Evolutionary conservation across 371 early-diverging fungal species (phyloP), one percentile per base, ranked within the genome.

Genomic region (Mortierella sp.): DNA sequence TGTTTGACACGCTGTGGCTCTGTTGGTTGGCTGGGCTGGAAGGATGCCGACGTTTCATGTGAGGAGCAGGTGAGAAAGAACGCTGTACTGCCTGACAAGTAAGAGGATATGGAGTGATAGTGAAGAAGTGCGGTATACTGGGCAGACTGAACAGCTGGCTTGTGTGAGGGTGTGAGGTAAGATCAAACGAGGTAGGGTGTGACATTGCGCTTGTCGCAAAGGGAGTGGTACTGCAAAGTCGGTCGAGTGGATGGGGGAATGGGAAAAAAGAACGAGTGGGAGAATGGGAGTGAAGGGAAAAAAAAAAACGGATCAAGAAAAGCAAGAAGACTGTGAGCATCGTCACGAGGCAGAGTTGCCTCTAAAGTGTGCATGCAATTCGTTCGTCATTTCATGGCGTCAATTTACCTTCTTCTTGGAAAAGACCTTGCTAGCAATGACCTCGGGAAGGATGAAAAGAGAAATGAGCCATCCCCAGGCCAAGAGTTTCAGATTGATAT

Each of bases 391-490:
- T n/a, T n/a, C n/a, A n/a, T n/a, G n/a, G n/a, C n/a, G n/a, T 41
- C 8, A 26, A 24, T 64, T 58, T 80, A 86, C 90, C 82, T 64
- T 80, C 61, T 71, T 78, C 34, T 61, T 81, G 18, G 81, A 83
- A 83, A 93, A 91, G n/a, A 90, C 30, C 41, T 78, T 82, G 24
- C 86, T 80, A 14, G 87, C 86, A 28, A 95, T 61, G 8, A 88
- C 81, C 74, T 97, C 97, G 2, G 97, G 97, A 47, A 96, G 43
- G 31, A 97, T 86, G 60, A 96, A 90, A 26, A 95, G 62, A 4
- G 86, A 87, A 43, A 97, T 91, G 13, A 96, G 78, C 97, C 97
- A 96, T 8, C 94, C 95, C 97, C 97, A 97, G 9, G 93, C 92
- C 58, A 96, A 71, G 19, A 97, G 78, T 30, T 86, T 84, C 59